A percentile compares a stretch with the other conserved stretches of the same genome.
Evolutionary conservation across 306 rosid species (phyloP).

Genomic region (Begonia masoniana): DNA sequence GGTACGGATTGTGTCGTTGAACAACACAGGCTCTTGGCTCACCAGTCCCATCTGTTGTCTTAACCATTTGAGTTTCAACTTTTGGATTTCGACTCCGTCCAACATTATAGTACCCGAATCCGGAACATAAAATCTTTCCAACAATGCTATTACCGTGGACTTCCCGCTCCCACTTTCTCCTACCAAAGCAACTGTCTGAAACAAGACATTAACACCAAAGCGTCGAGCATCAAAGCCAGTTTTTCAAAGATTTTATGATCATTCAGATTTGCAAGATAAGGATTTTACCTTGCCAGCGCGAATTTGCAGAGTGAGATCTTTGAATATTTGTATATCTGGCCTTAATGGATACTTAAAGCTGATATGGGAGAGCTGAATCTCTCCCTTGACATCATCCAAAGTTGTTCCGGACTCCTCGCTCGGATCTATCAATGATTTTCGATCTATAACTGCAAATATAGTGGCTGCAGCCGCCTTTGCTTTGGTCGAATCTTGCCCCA

Average conservation of each 20-base stretch:
- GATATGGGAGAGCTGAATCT: conserved; percentile 11
- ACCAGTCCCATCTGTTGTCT: conserved; percentile 17
- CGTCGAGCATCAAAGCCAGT: no score
- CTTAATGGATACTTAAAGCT: conserved; percentile 13
- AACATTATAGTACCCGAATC: conserved; percentile 8
- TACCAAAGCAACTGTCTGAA: conserved; percentile 13
- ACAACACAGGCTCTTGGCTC: conserved; percentile 16
- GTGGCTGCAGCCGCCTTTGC: conserved; percentile 9
- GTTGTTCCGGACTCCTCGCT: conserved; percentile 7
- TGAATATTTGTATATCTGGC: conserved; percentile 3
- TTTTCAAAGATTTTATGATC: no score
- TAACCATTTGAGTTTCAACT: conserved; percentile 12
- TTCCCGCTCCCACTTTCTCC: conserved; percentile 20
- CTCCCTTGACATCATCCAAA: conserved; percentile 3
- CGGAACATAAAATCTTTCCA: conserved; percentile 15
- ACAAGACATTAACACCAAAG: background rate
- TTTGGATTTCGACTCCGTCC: conserved; percentile 12
- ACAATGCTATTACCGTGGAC: conserved; percentile 6
- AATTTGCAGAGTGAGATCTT: background rate
- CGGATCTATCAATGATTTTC: conserved; percentile 7
- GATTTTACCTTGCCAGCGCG: conserved; percentile 6
- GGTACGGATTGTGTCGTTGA: conserved; percentile 12
- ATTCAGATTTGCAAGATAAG: background rate
- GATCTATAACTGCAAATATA: conserved; percentile 8
- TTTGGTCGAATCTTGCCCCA: conserved; percentile 7